These are phyloP conservation scores for Botrytis medusae DNA, from an alignment of 2,329 filamentous ascomycete genomes.

Conservation along the genomic window DNA sequence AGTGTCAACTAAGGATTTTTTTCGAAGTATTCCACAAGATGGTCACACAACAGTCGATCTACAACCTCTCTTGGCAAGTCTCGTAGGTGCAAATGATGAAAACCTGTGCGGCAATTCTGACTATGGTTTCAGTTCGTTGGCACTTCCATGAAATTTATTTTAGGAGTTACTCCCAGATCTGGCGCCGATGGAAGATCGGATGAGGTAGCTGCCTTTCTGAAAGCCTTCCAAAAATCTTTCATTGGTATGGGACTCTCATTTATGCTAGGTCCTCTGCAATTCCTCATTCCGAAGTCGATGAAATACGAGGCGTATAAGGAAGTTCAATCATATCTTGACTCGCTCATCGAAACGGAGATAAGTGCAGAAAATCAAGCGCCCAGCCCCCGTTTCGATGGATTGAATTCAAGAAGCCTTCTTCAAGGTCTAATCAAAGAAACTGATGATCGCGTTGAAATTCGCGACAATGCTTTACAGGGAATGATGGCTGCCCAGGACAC, in stretches of 20 bases:
- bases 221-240: constrained; percentile 4
- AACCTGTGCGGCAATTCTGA: neutral
- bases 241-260: constrained; percentile 19
- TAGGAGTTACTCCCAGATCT: neutral
- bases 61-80: neutral
- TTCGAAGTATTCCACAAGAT: neutral
- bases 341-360: constrained; percentile 1
- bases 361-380: neutral
- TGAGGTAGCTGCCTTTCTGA: neutral
- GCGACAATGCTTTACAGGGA: constrained; percentile 13
- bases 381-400: neutral
- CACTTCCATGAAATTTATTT: constrained; percentile 7
- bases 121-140: neutral
- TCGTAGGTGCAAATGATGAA: constrained; percentile 1
- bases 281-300: constrained; percentile 1
- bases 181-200: neutral
- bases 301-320: constrained; percentile 1
- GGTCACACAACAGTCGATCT: neutral
- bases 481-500: constrained; percentile 10
- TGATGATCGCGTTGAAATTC: constrained; percentile 9
- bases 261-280: constrained; percentile 7
- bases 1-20: neutral
- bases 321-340: constrained; percentile 13
- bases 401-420: neutral
- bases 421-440: constrained; percentile 6